A percentile compares a stretch with the other conserved stretches of the same genome.
These are phyloP conservation scores for Pistacia integerrima DNA, from an alignment of 345 rosid genomes.

Conservation along the genomic window DNA sequence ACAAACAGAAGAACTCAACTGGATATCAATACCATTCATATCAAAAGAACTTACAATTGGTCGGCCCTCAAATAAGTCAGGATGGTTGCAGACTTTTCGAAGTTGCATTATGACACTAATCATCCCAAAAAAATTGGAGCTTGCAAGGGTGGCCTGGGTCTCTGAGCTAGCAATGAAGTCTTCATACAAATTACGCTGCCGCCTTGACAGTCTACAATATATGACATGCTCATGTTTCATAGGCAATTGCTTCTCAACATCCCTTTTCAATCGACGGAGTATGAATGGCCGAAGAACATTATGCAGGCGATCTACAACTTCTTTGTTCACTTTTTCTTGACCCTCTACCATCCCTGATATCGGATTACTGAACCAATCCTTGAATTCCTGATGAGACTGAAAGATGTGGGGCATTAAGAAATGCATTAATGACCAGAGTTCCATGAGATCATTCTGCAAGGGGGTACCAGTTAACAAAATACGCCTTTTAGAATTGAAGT, in stretches of 20 bases:
- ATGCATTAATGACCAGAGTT: constrained; percentile 99
- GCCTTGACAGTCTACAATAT: constrained; percentile 88
- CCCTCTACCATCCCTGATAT: constrained; percentile 99
- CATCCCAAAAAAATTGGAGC: constrained; percentile 97
- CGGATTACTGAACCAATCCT: constrained; percentile 99
- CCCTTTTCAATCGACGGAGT: constrained; percentile 94
- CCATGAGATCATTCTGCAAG: constrained; percentile 99
- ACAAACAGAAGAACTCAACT: constrained; percentile 77
- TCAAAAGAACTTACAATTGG: constrained; percentile 98
- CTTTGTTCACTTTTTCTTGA: constrained; percentile 95
- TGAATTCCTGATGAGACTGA: constrained; percentile 99
- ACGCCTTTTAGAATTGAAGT: constrained; percentile 96
- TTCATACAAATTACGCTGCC: constrained; percentile 98
- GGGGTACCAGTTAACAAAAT: constrained; percentile 98
- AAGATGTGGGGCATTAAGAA: constrained; percentile 98
- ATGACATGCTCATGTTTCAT: constrained; percentile 91
- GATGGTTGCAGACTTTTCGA: constrained; percentile 99
- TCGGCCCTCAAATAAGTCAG: constrained; percentile 98
- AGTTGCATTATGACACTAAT: constrained; percentile 99
- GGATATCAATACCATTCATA: constrained; percentile 76
- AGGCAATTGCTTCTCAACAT: constrained; percentile 99
- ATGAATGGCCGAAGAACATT: constrained; percentile 99
- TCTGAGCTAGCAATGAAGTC: constrained; percentile 99
- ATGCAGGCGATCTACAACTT: constrained; percentile 96
- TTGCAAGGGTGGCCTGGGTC: constrained; percentile 96